Base-by-base conservation (phyloP, 495 filamentous ascomycete species). In the Aspergillus nidulans region DNA sequence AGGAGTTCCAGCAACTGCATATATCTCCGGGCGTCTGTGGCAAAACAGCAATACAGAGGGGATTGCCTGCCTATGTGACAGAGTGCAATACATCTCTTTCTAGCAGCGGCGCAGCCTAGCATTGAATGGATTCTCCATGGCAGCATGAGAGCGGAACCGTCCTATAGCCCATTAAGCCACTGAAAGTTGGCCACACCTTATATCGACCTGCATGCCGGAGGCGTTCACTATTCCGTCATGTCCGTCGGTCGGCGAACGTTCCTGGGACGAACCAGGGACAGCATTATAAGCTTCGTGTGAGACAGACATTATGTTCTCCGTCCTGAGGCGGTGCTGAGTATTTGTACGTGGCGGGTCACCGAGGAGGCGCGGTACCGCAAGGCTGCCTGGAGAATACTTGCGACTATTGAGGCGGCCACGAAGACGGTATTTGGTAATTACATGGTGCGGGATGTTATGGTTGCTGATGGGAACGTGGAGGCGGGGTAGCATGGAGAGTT, bases 341-440 rank as follows among this genome's bases (percentile, higher is more conserved):
- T 87, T 57, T 63, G 84, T 12, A 72, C 87, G 38, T 87, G 84
- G 59, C 76, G 86, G 1, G 73, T 84, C 32, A 87, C 84, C 1
- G 86, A 84, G 2, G 72, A 82, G 13, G 57, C 72, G 26, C 73
- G 77, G 19, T 71, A 80, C 15, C 69, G 77, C 49, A 85, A 87
- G 1, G 61, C 70, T 4, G 86, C 83, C 3, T 89, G 85, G 86
- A 64, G 70, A 20, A 86, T 88, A 78, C 87, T 85, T 55, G 53
- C 74, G 53, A 65, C 78, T 3, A 77, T 88, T 25, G 59, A 68
- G 18, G 68, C 69, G 45, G 68, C 68, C 7, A 85, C 83, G 0
- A 65, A 68, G 53, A 79, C 80, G 4, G 61, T 70, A 25, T 61
- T 70, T 53, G 81, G 72, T 19, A 69, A 81, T 62, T 72, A 80